Evolutionary conservation across 108 stramenopile species (phyloP), one percentile per base, ranked within the genome.

Genomic region (Nannochloropsis oceanica): DNA sequence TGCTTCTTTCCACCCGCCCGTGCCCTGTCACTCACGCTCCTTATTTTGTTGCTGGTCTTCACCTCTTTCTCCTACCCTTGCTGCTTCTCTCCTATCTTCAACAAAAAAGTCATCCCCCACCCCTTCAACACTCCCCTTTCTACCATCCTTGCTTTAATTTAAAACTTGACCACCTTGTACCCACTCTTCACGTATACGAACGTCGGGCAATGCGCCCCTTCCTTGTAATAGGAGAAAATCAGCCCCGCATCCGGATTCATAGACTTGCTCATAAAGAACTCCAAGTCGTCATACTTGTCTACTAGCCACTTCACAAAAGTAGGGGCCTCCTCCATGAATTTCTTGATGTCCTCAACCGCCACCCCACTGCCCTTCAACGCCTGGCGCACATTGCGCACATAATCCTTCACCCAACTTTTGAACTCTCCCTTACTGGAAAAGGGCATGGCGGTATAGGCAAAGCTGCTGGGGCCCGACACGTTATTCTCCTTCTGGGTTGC

Each of bases 171-270:
- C 79, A 89, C 91, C 34, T 83, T 43, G 11, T 92, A 20, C 11
- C 91, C 92, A 80, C 79, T 84, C 50, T 85, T 90, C 87, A 92
- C 92, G 87, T 87, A 92, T n/a, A 90, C 84, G 43, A 92, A 92
- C 3, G 83, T 91, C 34, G 92, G 92, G 89, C 79, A 87, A 50
- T 89, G 82, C 42, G 88, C 92, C 13, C 90, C 90, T 5, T 90
- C 90, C 87, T 91, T 91, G 91, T 92, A 92, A 79, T 91, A 92
- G n/a, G 89, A 88, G 80, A 92, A 92, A n/a, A 90, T 90, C 92
- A 92, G 91, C 42, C 87, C 86, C 42, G 91, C 92, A 25, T 92
- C 91, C 27, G 92, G 90, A 82, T 91, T 90, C 89, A 92, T 90
- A 18, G 90, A 84, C 44, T 86, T 50, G 20, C 84, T 44, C 81